Percentiles rank a stretch among this genome's conserved stretches.
Evolutionary conservation across 1,284 basidiomycete species (phyloP).

Genomic region (Ustilago hordei): DNA sequence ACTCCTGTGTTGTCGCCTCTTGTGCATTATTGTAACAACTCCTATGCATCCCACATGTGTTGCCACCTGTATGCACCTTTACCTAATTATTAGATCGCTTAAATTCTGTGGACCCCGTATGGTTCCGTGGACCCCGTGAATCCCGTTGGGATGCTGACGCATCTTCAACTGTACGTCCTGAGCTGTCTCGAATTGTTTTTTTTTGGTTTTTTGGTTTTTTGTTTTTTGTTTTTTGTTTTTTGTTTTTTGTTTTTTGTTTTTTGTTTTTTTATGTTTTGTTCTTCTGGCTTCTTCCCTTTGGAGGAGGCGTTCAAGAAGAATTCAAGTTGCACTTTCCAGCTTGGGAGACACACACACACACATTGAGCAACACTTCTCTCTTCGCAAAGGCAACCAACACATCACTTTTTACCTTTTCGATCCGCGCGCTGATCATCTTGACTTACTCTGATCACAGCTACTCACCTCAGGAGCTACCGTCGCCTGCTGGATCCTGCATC

Average conservation of each 20-base stretch:
- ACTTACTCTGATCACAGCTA: background rate
- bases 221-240: background rate
- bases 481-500: background rate
- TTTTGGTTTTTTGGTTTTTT: background rate
- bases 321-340: background rate
- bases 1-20: no score
- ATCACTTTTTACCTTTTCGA: constrained; percentile 7
- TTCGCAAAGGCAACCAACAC: constrained; percentile 5
- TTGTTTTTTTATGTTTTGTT: constrained; percentile 25
- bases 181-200: background rate
- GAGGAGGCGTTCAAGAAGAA: constrained; percentile 27
- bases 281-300: constrained; percentile 39
- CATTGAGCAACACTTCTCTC: constrained; percentile 23
- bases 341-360: constrained; percentile 7
- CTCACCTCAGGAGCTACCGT: no score
- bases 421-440: background rate
- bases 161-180: no score
- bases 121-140: no score
- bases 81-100: no score
- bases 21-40: no score
- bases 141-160: no score
- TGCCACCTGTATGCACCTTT: no score
- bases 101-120: no score
- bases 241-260: no score
- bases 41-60: no score